phyloP scores from a whole-genome alignment of 1,284 basidiomycete species.

The Pholiota adiposa region DNA sequence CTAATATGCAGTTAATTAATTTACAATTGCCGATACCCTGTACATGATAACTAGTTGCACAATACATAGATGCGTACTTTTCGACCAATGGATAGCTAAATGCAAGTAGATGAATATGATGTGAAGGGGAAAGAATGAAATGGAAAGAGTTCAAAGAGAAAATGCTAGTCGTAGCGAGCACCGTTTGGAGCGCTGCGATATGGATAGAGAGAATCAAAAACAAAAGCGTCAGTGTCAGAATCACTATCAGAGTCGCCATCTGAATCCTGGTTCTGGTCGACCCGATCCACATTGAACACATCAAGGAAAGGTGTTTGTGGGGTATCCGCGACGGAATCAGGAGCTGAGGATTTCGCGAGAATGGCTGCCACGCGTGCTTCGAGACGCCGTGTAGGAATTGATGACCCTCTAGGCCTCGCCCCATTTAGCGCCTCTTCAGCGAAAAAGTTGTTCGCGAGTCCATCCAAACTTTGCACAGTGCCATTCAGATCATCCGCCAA shows the following conservation, averaged over 20 bases:
- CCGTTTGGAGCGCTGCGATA: conserved; percentile 47
- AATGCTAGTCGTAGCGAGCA: conserved; percentile 35
- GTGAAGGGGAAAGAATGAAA: neutral
- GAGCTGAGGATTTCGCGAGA: conserved; percentile 70
- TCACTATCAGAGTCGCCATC: conserved; percentile 60
- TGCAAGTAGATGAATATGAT: conserved; percentile 16
- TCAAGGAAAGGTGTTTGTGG: conserved; percentile 81
- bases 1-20: conserved; percentile 19
- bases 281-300: conserved; percentile 65
- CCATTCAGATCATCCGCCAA: conserved; percentile 82
- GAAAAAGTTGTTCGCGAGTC: conserved; percentile 86
- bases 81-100: conserved; percentile 16
- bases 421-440: conserved; percentile 50
- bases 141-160: conserved; percentile 12
- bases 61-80: conserved; percentile 20
- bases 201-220: conserved; percentile 60
- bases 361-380: conserved; percentile 82
- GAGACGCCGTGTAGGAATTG: conserved; percentile 57
- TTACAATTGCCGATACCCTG: conserved; percentile 20
- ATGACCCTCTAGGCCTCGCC: conserved; percentile 18
- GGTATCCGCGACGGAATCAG: conserved; percentile 49
- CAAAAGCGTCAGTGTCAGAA: conserved; percentile 70
- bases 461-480: conserved; percentile 85
- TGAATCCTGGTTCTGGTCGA: conserved; percentile 41
- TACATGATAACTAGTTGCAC: conserved; percentile 14